Evolutionary conservation across 2,329 filamentous ascomycete species (phyloP).

Genomic region (Trichoderma sp.): DNA sequence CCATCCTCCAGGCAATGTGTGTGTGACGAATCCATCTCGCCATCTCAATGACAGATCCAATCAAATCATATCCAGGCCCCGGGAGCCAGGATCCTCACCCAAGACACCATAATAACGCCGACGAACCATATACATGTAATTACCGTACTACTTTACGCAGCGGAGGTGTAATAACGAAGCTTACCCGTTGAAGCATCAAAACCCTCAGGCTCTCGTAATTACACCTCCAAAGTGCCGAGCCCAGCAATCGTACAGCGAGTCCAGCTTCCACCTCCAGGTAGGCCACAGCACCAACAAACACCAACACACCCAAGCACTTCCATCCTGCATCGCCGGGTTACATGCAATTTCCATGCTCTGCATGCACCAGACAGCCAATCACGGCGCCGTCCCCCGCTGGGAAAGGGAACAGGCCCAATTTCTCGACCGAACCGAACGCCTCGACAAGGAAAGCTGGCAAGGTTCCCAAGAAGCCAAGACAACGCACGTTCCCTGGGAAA

Average conservation of each 20-base stretch:
- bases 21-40: too few species aligned
- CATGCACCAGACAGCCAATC: conserved; percentile 23
- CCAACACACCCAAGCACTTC: neutral
- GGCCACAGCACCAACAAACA: neutral
- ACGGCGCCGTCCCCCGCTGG: conserved; percentile 9
- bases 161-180: neutral
- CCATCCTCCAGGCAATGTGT: too few species aligned
- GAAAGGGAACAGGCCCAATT: conserved; percentile 25
- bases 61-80: too few species aligned
- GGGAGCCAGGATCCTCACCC: too few species aligned
- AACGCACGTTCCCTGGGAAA: neutral
- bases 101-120: neutral
- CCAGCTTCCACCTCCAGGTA: neutral
- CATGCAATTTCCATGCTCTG: conserved; percentile 15
- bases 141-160: neutral
- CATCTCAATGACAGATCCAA: too few species aligned
- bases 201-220: too few species aligned
- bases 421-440: conserved; percentile 11
- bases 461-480: neutral
- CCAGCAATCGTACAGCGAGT: neutral
- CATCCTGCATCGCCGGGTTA: too few species aligned
- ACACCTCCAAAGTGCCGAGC: too few species aligned
- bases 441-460: conserved; percentile 6
- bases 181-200: neutral
- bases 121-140: neutral